Base-by-base conservation (phyloP, 1,284 basidiomycete species). In the Ustilago curta region DNA sequence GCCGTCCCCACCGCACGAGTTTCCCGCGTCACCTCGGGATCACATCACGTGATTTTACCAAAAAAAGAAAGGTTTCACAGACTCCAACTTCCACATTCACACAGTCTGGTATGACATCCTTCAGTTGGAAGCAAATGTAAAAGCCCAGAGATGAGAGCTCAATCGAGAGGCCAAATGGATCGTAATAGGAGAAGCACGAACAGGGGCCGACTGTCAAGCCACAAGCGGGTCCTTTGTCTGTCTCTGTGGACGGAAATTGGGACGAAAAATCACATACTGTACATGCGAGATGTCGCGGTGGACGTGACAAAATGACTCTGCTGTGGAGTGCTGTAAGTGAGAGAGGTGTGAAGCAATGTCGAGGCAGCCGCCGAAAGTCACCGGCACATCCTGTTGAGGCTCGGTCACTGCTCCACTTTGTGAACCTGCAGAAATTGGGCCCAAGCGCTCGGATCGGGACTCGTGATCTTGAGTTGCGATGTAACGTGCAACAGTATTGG, bases 1-100 rank as follows among this genome's bases (percentile, higher is more conserved):
- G n/a, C n/a, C n/a, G n/a, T n/a, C n/a, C n/a, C 68, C 61, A 70
- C 68, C 58, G 49, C 68, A 70, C 67, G 53, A 42, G 61, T 37
- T 37, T 37, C 50, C 54, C 68, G 62, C 68, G 68, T 65, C 68
- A 37, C 4, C n/a, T 32, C 2, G 6, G 4, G 8, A 11, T 1
- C 2, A 21, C 43, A 54, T 70, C 68, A 70, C 68, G 68, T 70
- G 68, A 70, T 53, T 57, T 43, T 21, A 44, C n/a, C 8, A 16
- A 23, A 43, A 43, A 54, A 18, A 8, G 39, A n/a, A n/a, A n/a
- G n/a, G n/a, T n/a, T n/a, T n/a, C n/a, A n/a, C n/a, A n/a, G n/a
- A n/a, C n/a, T n/a, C n/a, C n/a, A n/a, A n/a, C n/a, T n/a, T n/a
- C n/a, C n/a, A n/a, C n/a, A n/a, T n/a, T n/a, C n/a, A n/a, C n/a